A percentile compares a stretch with the other conserved stretches of the same genome.
Evolutionary conservation across 1,284 basidiomycete genomes (phyloP).

Genomic region (Rhodotorula mucilaginosa): DNA sequence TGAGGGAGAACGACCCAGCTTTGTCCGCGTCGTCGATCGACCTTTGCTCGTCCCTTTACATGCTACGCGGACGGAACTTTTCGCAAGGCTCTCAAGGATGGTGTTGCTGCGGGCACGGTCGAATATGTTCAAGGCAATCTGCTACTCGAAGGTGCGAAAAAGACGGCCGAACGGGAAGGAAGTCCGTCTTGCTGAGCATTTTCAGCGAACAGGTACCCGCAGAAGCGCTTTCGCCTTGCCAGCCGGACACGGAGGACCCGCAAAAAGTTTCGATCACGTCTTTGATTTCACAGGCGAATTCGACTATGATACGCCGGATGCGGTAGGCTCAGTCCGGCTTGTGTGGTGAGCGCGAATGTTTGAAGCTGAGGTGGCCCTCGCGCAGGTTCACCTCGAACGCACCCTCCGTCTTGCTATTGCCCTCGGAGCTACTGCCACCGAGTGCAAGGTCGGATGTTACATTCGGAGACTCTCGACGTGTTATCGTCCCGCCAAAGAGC

Average conservation of each 20-base stretch:
- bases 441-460: slow-evolving; percentile 16
- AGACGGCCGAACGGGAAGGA: not conserved
- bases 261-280: slow-evolving; percentile 30
- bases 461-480: slow-evolving; percentile 18
- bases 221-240: slow-evolving; percentile 28
- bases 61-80: slow-evolving; percentile 20
- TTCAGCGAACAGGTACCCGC: slow-evolving; percentile 5
- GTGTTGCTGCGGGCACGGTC: slow-evolving; percentile 1
- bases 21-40: slow-evolving; percentile 36
- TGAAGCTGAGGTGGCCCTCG: not conserved
- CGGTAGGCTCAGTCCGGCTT: slow-evolving; percentile 7
- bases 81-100: slow-evolving; percentile 10
- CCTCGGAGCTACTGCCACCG: slow-evolving; percentile 22
- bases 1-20: slow-evolving; percentile 1
- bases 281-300: slow-evolving; percentile 36
- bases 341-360: too few relatives aligned
- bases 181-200: not conserved
- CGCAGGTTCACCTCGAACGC: slow-evolving; percentile 37
- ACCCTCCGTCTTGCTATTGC: slow-evolving; percentile 29
- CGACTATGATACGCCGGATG: slow-evolving; percentile 20
- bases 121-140: slow-evolving; percentile 35
- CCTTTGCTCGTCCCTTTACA: slow-evolving; percentile 26
- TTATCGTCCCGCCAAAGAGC: slow-evolving; percentile 21
- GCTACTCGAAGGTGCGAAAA: slow-evolving; percentile 13
- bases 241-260: slow-evolving; percentile 4